Conservation (phyloP, 2,329 filamentous ascomycete species). For the Aureobasidium leucospermi region DNA sequence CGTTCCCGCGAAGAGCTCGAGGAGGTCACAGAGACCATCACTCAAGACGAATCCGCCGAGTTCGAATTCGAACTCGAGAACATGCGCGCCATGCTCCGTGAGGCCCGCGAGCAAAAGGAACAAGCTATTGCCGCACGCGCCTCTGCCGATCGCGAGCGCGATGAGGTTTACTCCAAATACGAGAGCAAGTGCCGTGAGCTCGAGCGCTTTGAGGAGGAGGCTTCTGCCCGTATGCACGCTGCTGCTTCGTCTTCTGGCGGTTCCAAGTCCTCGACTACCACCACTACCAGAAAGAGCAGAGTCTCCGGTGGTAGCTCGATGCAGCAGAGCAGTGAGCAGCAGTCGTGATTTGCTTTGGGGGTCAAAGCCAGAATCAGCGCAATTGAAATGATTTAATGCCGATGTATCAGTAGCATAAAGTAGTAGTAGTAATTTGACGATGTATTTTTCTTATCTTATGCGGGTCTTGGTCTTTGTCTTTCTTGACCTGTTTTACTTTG, state of each 20-base stretch:
- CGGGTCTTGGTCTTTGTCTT: too few species aligned
- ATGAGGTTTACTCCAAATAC: slow-evolving; percentile 21
- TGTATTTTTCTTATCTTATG: too few species aligned
- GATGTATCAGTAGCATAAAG: too few species aligned
- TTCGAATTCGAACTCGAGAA: slow-evolving; percentile 25
- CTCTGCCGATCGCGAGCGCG: slow-evolving; percentile 22
- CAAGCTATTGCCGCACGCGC: slow-evolving; percentile 24
- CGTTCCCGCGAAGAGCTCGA: slow-evolving; percentile 22
- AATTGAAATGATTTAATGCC: not conserved
- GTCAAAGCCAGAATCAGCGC: not conserved
- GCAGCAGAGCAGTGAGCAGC: not conserved
- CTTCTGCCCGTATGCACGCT: not conserved
- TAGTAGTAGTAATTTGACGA: too few species aligned
- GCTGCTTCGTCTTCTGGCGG: not conserved
- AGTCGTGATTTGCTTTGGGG: not conserved
- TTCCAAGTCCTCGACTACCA: not conserved
- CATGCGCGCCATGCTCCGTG: slow-evolving; percentile 22
- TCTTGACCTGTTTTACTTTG: too few species aligned
- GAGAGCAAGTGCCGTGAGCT: slow-evolving; percentile 24
- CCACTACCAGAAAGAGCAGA: slow-evolving; percentile 10
- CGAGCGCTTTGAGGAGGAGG: slow-evolving; percentile 21
- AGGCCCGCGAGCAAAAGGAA: slow-evolving; percentile 26
- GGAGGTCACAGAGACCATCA: slow-evolving; percentile 24
- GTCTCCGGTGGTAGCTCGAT: not conserved
- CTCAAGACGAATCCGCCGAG: slow-evolving; percentile 20